Evolutionary conservation across 129 eudicot genomes (phyloP).

Genomic region (Saposhnikovia divaricata): DNA sequence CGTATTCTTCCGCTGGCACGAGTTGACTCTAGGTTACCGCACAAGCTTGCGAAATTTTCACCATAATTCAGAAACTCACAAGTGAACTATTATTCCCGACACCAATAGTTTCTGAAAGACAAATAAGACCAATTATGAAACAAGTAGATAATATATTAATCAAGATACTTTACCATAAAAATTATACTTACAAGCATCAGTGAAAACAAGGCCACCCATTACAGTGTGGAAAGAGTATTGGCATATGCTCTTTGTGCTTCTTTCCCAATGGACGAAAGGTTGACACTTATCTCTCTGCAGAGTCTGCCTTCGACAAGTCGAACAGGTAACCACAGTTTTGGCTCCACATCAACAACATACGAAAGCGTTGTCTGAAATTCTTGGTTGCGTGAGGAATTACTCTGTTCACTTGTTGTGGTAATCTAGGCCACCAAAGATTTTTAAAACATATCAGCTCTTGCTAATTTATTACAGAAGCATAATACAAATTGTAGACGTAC

Average conservation of each 20-base stretch:
- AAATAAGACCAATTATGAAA: neutral
- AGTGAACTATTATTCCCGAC: neutral
- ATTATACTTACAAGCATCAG: neutral
- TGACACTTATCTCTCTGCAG: slow-evolving; percentile 53
- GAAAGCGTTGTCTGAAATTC: slow-evolving; percentile 45
- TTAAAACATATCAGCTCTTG: slow-evolving; percentile 3
- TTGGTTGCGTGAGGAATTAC: slow-evolving; percentile 18
- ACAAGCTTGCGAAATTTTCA: neutral
- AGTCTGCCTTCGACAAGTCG: slow-evolving; percentile 74
- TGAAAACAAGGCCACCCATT: neutral
- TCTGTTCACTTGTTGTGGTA: slow-evolving; percentile 14
- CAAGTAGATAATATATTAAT: neutral
- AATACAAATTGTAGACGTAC: neutral
- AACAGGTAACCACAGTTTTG: slow-evolving; percentile 86
- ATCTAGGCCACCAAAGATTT: slow-evolving; percentile 20
- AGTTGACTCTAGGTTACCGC: neutral
- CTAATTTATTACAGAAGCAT: neutral
- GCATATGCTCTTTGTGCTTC: slow-evolving; percentile 37
- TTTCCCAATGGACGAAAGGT: slow-evolving; percentile 56
- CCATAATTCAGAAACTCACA: neutral
- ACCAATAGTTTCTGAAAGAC: neutral
- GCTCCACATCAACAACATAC: slow-evolving; percentile 64
- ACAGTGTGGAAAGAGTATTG: neutral
- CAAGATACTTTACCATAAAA: neutral
- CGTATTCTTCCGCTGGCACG: neutral